phyloP scores from a whole-genome alignment of 176 grass and related monocot genomes.

The Rhynchospora pubera region DNA sequence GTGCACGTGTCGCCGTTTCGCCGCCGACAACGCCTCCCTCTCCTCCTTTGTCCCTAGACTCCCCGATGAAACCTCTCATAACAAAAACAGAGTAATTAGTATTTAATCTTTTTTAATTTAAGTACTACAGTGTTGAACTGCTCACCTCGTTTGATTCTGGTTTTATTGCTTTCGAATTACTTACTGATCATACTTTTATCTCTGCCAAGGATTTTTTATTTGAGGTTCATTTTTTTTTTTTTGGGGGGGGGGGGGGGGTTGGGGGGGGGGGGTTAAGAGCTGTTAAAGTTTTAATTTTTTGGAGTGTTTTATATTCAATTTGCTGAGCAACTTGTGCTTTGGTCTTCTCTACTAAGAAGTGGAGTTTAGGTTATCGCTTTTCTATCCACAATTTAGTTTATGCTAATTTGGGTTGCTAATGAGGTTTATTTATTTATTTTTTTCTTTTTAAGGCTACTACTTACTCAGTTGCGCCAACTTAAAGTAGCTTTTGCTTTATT shows the following conservation, averaged over 20 bases:
- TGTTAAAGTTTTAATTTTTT: neutral
- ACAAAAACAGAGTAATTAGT: too few relatives aligned
- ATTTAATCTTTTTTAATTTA: too few relatives aligned
- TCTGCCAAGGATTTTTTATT: too few relatives aligned
- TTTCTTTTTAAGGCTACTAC: neutral
- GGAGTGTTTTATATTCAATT: neutral
- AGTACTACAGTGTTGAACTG: too few relatives aligned
- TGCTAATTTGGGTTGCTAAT: constrained; percentile 17
- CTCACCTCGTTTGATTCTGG: too few relatives aligned
- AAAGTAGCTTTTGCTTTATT: constrained; percentile 7
- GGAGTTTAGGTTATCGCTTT: neutral
- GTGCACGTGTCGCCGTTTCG: too few relatives aligned
- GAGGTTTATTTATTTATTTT: neutral
- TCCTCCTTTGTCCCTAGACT: too few relatives aligned
- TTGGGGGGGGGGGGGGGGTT: too few relatives aligned
- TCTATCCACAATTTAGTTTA: constrained; percentile 1
- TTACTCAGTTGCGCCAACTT: neutral
- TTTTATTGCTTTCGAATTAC: too few relatives aligned
- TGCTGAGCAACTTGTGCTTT: neutral
- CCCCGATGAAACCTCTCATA: too few relatives aligned
- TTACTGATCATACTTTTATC: neutral
- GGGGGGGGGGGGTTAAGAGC: neutral
- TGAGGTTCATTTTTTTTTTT: too few relatives aligned
- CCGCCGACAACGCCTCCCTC: too few relatives aligned
- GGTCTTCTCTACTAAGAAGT: constrained; percentile 2